Conservation (phyloP, 2,329 filamentous ascomycete genomes). For the Aspergillus sojae region DNA sequence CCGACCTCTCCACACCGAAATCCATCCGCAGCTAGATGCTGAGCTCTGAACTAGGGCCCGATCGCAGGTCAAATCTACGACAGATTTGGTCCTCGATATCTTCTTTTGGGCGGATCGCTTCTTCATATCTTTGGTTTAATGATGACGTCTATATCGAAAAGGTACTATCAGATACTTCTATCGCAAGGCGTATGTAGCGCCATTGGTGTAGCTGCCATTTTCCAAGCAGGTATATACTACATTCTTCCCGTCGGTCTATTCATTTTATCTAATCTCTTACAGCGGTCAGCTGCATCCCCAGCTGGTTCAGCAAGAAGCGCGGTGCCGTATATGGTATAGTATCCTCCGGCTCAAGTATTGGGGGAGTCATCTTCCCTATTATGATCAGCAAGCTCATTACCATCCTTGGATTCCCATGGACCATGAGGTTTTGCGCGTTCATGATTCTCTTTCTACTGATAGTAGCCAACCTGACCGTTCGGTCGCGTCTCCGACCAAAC, state of each 20-base stretch:
- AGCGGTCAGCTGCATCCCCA: constrained; percentile 33
- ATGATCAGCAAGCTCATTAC: constrained; percentile 57
- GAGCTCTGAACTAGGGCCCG: constrained; percentile 32
- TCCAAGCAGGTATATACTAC: background rate
- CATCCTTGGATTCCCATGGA: constrained; percentile 55
- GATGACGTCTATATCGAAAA: constrained; percentile 34
- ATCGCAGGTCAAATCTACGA: constrained; percentile 65
- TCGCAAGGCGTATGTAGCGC: constrained; percentile 55
- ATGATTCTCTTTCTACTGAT: constrained; percentile 60
- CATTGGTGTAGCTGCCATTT: constrained; percentile 40
- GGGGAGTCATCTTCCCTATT: constrained; percentile 61
- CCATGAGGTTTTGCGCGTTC: constrained; percentile 59
- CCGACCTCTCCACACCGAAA: background rate
- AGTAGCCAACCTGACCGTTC: constrained; percentile 55
- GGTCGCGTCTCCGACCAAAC: constrained; percentile 42
- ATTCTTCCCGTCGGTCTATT: background rate
- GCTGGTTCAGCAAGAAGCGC: constrained; percentile 56
- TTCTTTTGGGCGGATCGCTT: constrained; percentile 53
- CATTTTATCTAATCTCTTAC: background rate
- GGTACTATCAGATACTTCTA: constrained; percentile 58
- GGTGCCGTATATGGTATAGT: constrained; percentile 56
- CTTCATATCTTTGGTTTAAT: constrained; percentile 52
- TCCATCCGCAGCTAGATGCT: background rate
- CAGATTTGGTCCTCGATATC: constrained; percentile 59
- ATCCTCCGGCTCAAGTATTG: constrained; percentile 55